These are phyloP conservation scores for Cadophora sp. DNA, from an alignment of 2,329 filamentous ascomycete species.

Conservation along the genomic window DNA sequence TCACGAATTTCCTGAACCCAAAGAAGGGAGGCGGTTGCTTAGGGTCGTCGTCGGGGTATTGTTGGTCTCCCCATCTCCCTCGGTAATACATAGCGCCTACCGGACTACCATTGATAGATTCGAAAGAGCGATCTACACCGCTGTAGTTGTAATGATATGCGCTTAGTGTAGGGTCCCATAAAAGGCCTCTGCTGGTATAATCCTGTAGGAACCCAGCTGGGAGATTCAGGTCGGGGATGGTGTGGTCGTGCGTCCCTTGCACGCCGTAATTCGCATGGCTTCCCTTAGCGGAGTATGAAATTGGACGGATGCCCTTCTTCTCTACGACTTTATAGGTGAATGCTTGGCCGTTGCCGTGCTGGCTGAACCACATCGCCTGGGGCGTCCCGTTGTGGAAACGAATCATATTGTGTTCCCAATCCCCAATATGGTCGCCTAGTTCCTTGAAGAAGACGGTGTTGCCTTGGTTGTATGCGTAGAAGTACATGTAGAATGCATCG, in stretches of 20 bases:
- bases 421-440: slow-evolving; percentile 61
- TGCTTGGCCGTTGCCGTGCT: slow-evolving; percentile 67
- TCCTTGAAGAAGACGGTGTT: slow-evolving; percentile 44
- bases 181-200: slow-evolving; percentile 58
- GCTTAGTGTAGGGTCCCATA: slow-evolving; percentile 66
- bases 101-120: slow-evolving; percentile 49
- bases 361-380: slow-evolving; percentile 65
- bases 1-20: slow-evolving; percentile 55
- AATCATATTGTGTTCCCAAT: slow-evolving; percentile 73
- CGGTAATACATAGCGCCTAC: slow-evolving; percentile 61
- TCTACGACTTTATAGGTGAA: slow-evolving; percentile 64
- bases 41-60: slow-evolving; percentile 58
- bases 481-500: slow-evolving; percentile 47
- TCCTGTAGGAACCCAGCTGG: slow-evolving; percentile 60
- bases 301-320: slow-evolving; percentile 59
- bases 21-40: slow-evolving; percentile 50
- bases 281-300: slow-evolving; percentile 65
- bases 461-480: slow-evolving; percentile 46
- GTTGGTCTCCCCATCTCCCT: slow-evolving; percentile 68
- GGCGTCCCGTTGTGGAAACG: slow-evolving; percentile 65
- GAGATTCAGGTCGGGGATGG: slow-evolving; percentile 65
- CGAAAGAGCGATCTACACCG: slow-evolving; percentile 34
- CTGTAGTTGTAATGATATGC: slow-evolving; percentile 64
- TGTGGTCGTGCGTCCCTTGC: slow-evolving; percentile 65
- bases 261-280: slow-evolving; percentile 71